Evolutionary conservation across 805 yeast genomes (phyloP).

Genomic region (Maudiozyma barnettii): DNA sequence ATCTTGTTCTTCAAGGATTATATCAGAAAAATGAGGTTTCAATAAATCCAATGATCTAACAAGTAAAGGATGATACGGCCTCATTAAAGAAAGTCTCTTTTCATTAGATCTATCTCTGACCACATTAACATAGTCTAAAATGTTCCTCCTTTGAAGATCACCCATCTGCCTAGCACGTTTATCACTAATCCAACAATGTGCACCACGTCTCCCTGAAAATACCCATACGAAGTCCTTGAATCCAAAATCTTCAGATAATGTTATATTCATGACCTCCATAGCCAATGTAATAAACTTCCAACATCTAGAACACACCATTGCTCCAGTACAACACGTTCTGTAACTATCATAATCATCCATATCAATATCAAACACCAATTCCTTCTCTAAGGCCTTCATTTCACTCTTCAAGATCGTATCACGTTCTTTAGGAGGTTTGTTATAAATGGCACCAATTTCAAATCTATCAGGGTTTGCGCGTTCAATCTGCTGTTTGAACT

Average conservation of each 20-base stretch:
- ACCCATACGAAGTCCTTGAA: slow-evolving; percentile 85
- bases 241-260: slow-evolving; percentile 82
- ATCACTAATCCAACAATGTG: slow-evolving; percentile 97
- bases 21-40: slow-evolving; percentile 50
- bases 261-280: slow-evolving; percentile 57
- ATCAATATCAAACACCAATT: slow-evolving; percentile 92
- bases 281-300: slow-evolving; percentile 91
- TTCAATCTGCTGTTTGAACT: slow-evolving; percentile 69
- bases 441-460: slow-evolving; percentile 89
- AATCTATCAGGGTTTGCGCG: slow-evolving; percentile 77
- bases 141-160: slow-evolving; percentile 65
- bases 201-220: slow-evolving; percentile 97
- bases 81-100: slow-evolving; percentile 44
- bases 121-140: slow-evolving; percentile 78
- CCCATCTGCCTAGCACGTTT: slow-evolving; percentile 63
- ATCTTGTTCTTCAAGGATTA: slow-evolving; percentile 72
- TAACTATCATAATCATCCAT: slow-evolving; percentile 91
- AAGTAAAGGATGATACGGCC: slow-evolving; percentile 87
- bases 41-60: slow-evolving; percentile 64
- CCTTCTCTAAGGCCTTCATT: slow-evolving; percentile 75
- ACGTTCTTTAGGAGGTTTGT: slow-evolving; percentile 78
- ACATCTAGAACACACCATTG: slow-evolving; percentile 77
- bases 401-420: slow-evolving; percentile 66
- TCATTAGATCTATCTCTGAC: slow-evolving; percentile 42
- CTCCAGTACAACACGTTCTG: slow-evolving; percentile 86